Conservation (phyloP, 257 asterid genomes). For the Ilex asprella region DNA sequence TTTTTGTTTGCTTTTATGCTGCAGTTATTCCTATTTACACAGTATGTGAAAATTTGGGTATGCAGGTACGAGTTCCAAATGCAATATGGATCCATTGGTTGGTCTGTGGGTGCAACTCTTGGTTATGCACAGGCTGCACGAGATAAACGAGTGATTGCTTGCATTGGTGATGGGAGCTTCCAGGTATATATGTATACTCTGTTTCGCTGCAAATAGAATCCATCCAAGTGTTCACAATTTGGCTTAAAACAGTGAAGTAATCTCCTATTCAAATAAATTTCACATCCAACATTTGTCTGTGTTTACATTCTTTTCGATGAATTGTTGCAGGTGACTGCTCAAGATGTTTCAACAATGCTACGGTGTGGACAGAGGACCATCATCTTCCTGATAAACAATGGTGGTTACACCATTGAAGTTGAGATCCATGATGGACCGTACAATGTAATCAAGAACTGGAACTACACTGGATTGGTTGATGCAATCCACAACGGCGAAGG, state of each 20-base stretch:
- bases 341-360: conserved; percentile 69
- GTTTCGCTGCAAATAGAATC: too few species aligned
- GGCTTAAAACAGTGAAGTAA: too few species aligned
- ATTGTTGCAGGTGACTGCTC: conserved; percentile 54
- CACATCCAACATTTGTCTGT: too few species aligned
- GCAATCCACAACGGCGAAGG: conserved; percentile 80
- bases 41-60: too few species aligned
- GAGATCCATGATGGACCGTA: conserved; percentile 87
- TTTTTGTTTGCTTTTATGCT: too few species aligned
- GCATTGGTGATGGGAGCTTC: conserved; percentile 88
- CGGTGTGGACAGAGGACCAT: conserved; percentile 53
- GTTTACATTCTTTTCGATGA: neutral
- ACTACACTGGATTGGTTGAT: conserved; percentile 65
- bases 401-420: conserved; percentile 79
- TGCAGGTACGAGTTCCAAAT: conserved; percentile 73
- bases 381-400: conserved; percentile 74
- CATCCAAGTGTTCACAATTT: too few species aligned
- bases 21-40: too few species aligned
- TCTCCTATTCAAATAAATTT: too few species aligned
- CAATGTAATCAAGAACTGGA: conserved; percentile 88
- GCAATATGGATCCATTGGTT: conserved; percentile 87
- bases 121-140: conserved; percentile 63
- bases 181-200: conserved; percentile 35
- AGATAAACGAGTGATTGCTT: conserved; percentile 61
- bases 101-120: conserved; percentile 89